phyloP scores from a whole-genome alignment of 225 moss, liverwort and hornwort species.

The Marchantia paleacea region DNA sequence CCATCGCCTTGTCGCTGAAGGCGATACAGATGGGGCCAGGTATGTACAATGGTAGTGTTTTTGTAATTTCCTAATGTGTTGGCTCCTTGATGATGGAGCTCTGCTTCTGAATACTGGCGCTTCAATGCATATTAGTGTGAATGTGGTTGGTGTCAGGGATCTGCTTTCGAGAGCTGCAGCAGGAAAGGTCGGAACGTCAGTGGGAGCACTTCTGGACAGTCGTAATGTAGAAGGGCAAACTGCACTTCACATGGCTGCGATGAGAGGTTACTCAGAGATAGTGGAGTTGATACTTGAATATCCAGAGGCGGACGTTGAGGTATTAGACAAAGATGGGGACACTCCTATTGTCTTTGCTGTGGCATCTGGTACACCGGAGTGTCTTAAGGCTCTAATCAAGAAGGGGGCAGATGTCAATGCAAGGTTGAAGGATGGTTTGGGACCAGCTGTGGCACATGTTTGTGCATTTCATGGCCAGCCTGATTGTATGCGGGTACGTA shows the following conservation, averaged over 20 bases:
- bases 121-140: neutral
- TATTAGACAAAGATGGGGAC: slow-evolving; percentile 53
- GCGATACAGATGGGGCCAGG: slow-evolving; percentile 45
- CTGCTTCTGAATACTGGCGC: neutral
- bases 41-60: slow-evolving; percentile 7
- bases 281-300: slow-evolving; percentile 48
- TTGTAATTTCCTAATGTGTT: neutral
- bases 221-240: slow-evolving; percentile 51
- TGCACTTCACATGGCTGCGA: slow-evolving; percentile 46
- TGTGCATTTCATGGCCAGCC: slow-evolving; percentile 57
- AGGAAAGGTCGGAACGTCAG: slow-evolving; percentile 36
- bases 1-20: slow-evolving; percentile 51
- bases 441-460: slow-evolving; percentile 54
- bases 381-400: slow-evolving; percentile 44
- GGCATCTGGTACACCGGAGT: slow-evolving; percentile 50
- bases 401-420: slow-evolving; percentile 52
- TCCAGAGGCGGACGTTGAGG: slow-evolving; percentile 52
- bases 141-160: slow-evolving; percentile 28
- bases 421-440: slow-evolving; percentile 50
- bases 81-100: neutral
- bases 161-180: slow-evolving; percentile 42
- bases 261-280: slow-evolving; percentile 51
- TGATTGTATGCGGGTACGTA: slow-evolving; percentile 50
- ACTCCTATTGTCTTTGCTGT: slow-evolving; percentile 55
- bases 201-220: slow-evolving; percentile 41